Evolutionary conservation across 768 basidiomycete species (phyloP), one percentile per base, ranked within the genome.

Genomic region (Filobasidium wieringae): DNA sequence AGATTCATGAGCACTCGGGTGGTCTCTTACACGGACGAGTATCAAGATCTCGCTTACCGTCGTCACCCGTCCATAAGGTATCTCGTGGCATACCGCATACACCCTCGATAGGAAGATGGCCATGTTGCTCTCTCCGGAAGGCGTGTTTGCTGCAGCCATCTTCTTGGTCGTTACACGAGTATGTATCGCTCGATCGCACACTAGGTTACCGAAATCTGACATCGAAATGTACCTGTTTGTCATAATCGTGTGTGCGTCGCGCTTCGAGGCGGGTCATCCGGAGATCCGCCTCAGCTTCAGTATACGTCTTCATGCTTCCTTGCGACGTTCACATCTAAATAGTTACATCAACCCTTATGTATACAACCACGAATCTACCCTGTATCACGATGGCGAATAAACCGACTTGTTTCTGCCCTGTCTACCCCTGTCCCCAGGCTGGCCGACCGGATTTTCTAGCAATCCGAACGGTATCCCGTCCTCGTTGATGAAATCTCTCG

Each of bases 1-100:
- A 15, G 29, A 51, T 26, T 51, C 24, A 31, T 24, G 11, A 17
- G 6, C 31, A 17, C 11, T 2, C 7, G 19, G 33, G 37, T 4
- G 19, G 7, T 54, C 37, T 15, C 14, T 17, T 14, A 2, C 24
- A n/a, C n/a, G 29, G 19, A 27, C 39, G 4, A 14, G 14, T 19
- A 34, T 32, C 31, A 22, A 9, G 4, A 17, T n/a, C 14, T 7
- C 2, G 15, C 55, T 45, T 27, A 56, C 55, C 22, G 49, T 58
- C 4, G 57, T 58, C n/a, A 58, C 57, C 8, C 31, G 36, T 1
- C 57, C 57, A 6, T 31, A n/a, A 3, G 57, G 57, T 43, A 58
- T 58, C 57, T 36, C n/a, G 40, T 58, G 57, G 45, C 43, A 40
- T 22, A 58, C 47, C 11, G 36, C 57, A 33, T 58, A 58, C 14